These are phyloP conservation scores for Geotrichum bryndzae DNA, from an alignment of 1,139 yeast genomes.

Conservation along the genomic window DNA sequence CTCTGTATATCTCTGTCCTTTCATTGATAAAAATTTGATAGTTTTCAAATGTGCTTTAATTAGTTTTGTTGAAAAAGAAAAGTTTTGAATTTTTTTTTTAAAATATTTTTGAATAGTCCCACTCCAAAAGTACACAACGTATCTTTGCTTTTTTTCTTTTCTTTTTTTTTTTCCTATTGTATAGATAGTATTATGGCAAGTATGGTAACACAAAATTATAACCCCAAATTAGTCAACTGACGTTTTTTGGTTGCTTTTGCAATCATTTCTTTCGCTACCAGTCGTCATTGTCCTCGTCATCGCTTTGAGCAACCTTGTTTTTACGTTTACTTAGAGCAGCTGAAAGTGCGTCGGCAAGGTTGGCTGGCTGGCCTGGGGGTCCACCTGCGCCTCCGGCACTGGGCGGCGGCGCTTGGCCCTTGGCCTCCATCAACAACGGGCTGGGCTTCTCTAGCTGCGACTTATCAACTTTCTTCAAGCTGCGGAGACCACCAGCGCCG, in stretches of 20 bases:
- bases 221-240: too few relatives aligned
- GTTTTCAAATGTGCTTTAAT: too few relatives aligned
- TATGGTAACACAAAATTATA: too few relatives aligned
- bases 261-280: constrained; percentile 39
- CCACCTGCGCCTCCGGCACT: constrained; percentile 31
- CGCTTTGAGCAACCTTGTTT: constrained; percentile 74
- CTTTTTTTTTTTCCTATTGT: too few relatives aligned
- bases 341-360: constrained; percentile 80
- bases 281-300: constrained; percentile 78
- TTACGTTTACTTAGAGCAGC: constrained; percentile 80
- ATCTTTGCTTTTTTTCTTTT: too few relatives aligned
- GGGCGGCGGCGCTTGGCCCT: constrained; percentile 46
- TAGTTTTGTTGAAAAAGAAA: too few relatives aligned
- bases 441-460: constrained; percentile 75
- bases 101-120: too few relatives aligned
- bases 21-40: too few relatives aligned
- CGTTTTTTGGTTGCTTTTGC: not conserved
- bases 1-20: too few relatives aligned
- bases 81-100: too few relatives aligned
- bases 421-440: constrained; percentile 62
- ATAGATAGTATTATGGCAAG: too few relatives aligned
- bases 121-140: too few relatives aligned
- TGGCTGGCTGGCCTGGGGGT: constrained; percentile 46
- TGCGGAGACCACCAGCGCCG: constrained; percentile 60
- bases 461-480: constrained; percentile 54